Conservation (phyloP, 495 filamentous ascomycete genomes). For the Darksidea phi region DNA sequence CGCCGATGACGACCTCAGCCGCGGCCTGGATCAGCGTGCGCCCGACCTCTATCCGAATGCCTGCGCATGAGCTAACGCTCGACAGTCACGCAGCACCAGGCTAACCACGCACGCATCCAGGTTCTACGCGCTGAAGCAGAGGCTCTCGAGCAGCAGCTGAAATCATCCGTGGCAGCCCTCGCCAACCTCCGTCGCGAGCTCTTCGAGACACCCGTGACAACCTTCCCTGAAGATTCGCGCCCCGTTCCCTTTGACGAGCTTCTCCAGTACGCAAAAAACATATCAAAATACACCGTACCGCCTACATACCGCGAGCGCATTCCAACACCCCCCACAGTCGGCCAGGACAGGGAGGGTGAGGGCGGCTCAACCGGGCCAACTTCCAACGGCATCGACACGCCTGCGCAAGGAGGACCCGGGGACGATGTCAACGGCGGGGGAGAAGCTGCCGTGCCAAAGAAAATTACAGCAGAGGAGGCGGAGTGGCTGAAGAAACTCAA, state of each 20-base stretch:
- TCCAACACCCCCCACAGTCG: constrained; percentile 33
- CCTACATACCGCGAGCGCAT: constrained; percentile 54
- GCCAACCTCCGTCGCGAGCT: constrained; percentile 68
- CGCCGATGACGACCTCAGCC: constrained; percentile 64
- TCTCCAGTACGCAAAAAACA: constrained; percentile 68
- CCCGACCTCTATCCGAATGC: background rate
- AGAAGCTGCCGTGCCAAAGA: background rate
- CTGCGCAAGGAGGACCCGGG: background rate
- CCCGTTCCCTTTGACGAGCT: constrained; percentile 64
- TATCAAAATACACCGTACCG: constrained; percentile 70
- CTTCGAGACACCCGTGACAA: constrained; percentile 55
- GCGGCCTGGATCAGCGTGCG: constrained; percentile 58
- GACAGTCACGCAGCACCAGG: constrained; percentile 66
- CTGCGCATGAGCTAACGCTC: constrained; percentile 1
- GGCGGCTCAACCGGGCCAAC: constrained; percentile 20
- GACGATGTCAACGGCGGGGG: background rate
- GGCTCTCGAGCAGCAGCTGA: constrained; percentile 61
- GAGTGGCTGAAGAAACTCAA: constrained; percentile 24
- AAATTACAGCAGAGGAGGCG: constrained; percentile 21
- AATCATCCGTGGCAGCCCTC: constrained; percentile 57
- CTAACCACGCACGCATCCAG: constrained; percentile 62
- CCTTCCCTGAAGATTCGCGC: constrained; percentile 44
- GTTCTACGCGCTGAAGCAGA: constrained; percentile 60
- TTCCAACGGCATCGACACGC: constrained; percentile 23
- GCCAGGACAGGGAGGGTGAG: constrained; percentile 31